Conservation (phyloP, 2,329 filamentous ascomycete species). For the Monosporascus sp. region DNA sequence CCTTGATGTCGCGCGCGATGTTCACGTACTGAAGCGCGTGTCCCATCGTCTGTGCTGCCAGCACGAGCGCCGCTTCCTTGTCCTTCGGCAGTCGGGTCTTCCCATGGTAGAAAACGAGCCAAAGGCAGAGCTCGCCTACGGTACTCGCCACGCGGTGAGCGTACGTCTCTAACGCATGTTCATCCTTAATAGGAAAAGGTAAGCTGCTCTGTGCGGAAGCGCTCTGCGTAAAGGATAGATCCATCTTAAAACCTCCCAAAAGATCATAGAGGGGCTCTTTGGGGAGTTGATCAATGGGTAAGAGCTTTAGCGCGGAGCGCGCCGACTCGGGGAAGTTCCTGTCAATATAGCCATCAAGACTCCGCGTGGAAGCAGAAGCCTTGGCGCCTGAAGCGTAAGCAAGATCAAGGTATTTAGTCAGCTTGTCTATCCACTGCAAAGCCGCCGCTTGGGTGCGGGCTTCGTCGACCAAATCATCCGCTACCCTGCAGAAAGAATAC, state of each 20-base stretch:
- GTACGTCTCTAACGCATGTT: constrained; percentile 57
- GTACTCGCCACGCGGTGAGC: constrained; percentile 66
- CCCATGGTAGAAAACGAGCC: constrained; percentile 59
- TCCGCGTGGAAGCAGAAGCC: constrained; percentile 16
- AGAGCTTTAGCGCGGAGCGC: constrained; percentile 50
- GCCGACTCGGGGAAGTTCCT: constrained; percentile 47
- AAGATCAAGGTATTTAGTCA: constrained; percentile 52
- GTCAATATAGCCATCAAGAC: constrained; percentile 31
- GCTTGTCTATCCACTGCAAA: constrained; percentile 51
- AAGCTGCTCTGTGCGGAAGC: not conserved
- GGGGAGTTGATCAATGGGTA: constrained; percentile 54
- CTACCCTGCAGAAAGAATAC: constrained; percentile 69
- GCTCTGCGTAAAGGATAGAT: constrained; percentile 47
- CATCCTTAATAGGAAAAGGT: constrained; percentile 52
- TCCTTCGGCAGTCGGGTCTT: constrained; percentile 22
- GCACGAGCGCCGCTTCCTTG: constrained; percentile 40
- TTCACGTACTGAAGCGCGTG: constrained; percentile 73
- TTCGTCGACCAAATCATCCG: constrained; percentile 69
- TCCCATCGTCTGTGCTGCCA: constrained; percentile 61
- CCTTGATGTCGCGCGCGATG: constrained; percentile 67
- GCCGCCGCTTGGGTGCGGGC: constrained; percentile 49
- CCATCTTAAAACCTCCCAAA: constrained; percentile 64
- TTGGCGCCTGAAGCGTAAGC: constrained; percentile 35
- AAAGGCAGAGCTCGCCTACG: constrained; percentile 62
- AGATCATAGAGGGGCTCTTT: constrained; percentile 57